A percentile compares a stretch with the other conserved stretches of the same genome.
These are phyloP conservation scores for Xanthoconium purpureum DNA, from an alignment of 768 basidiomycete species.

Conservation along the genomic window DNA sequence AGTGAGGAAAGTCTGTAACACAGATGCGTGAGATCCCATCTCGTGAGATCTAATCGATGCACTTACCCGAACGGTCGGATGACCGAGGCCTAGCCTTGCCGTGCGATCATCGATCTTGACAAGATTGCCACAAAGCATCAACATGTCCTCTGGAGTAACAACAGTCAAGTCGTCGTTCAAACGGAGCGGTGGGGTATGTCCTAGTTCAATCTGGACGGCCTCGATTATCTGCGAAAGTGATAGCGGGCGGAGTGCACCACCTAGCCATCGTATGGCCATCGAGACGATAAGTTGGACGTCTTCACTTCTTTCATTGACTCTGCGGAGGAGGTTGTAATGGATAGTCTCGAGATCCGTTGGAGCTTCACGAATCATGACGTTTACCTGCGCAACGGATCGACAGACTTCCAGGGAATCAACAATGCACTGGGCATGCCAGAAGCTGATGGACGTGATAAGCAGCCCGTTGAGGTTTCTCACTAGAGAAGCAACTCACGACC, in stretches of 20 bases:
- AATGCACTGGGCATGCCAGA: slow-evolving; percentile 29
- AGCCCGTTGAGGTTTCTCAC: background rate
- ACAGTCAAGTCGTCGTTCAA: slow-evolving; percentile 27
- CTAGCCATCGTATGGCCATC: slow-evolving; percentile 23
- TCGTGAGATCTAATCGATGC: background rate
- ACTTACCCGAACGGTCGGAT: slow-evolving; percentile 25
- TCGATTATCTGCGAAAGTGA: slow-evolving; percentile 28
- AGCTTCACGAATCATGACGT: slow-evolving; percentile 14
- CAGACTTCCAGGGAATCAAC: slow-evolving; percentile 27
- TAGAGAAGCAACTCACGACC: slow-evolving; percentile 17
- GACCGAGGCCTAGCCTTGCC: slow-evolving; percentile 19
- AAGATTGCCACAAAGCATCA: slow-evolving; percentile 26
- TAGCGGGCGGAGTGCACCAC: slow-evolving; percentile 27
- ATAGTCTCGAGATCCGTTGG: slow-evolving; percentile 22
- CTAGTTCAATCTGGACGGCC: slow-evolving; percentile 29
- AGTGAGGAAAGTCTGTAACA: slow-evolving; percentile 24
- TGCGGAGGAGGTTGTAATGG: slow-evolving; percentile 20
- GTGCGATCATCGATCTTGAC: slow-evolving; percentile 25
- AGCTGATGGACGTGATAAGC: slow-evolving; percentile 13
- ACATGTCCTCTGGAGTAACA: slow-evolving; percentile 24
- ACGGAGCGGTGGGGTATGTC: slow-evolving; percentile 15
- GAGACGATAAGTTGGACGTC: slow-evolving; percentile 26
- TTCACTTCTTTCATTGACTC: slow-evolving; percentile 20
- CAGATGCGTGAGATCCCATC: background rate
- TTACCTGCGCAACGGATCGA: slow-evolving; percentile 24